Percentiles rank a stretch among this genome's conserved stretches.
Evolutionary conservation across 352 stramenopile species (phyloP).

Genomic region (Peronospora destructor): DNA sequence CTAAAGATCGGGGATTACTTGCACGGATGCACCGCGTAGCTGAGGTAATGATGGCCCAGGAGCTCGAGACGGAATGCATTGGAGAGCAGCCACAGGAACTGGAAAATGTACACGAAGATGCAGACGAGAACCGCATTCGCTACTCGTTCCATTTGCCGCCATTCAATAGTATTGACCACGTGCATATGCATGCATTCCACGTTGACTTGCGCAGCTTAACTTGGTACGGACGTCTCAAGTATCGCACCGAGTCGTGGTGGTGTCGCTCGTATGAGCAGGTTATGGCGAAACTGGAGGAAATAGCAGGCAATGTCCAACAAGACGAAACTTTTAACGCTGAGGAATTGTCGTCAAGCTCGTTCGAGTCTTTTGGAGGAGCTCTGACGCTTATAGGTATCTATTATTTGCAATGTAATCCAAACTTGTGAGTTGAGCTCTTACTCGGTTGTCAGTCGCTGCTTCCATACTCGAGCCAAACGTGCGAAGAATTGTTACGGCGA

Average conservation of each 20-base stretch:
- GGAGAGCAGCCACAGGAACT: conserved; percentile 10
- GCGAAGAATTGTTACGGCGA: conserved; percentile 36
- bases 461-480: conserved; percentile 43
- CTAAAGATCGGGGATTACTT: conserved; percentile 44
- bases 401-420: conserved; percentile 27
- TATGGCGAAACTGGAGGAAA: conserved; percentile 29
- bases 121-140: conserved; percentile 27
- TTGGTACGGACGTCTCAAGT: conserved; percentile 69
- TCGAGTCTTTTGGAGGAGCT: conserved; percentile 9
- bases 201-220: conserved; percentile 33
- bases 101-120: not conserved
- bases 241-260: conserved; percentile 78
- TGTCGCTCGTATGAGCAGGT: conserved; percentile 75
- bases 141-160: conserved; percentile 61
- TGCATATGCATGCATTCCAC: conserved; percentile 82
- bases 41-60: conserved; percentile 33
- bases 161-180: conserved; percentile 86
- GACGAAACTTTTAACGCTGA: conserved; percentile 3
- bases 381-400: conserved; percentile 8
- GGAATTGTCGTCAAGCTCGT: conserved; percentile 18
- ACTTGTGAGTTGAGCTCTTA: conserved; percentile 4
- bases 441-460: conserved; percentile 17
- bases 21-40: conserved; percentile 58
- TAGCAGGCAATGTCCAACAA: conserved; percentile 12
- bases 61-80: not conserved